Percentiles rank a stretch among this genome's conserved stretches.
Evolutionary conservation across 768 basidiomycete species (phyloP).

Genomic region (Tulasnella calospora): DNA sequence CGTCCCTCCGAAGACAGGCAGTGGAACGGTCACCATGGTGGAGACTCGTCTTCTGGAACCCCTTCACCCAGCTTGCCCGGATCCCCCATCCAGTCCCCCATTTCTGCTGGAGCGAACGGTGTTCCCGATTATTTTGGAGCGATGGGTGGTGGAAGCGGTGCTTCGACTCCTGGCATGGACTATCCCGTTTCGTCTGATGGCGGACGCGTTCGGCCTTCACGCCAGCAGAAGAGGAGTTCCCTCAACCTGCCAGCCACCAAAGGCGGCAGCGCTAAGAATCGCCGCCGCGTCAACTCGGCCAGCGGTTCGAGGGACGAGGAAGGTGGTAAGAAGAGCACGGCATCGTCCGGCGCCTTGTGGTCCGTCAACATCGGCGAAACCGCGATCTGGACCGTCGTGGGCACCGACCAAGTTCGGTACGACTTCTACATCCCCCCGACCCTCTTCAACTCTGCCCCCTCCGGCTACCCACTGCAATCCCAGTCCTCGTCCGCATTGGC

Average conservation of each 20-base stretch:
- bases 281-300: conserved; percentile 73
- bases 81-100: conserved; percentile 64
- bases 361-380: conserved; percentile 90
- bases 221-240: conserved; percentile 48
- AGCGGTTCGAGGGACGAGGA: conserved; percentile 47
- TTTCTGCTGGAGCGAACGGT: conserved; percentile 35
- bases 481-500: conserved; percentile 31
- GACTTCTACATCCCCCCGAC: conserved; percentile 89
- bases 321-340: conserved; percentile 53
- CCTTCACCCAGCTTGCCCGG: conserved; percentile 59
- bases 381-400: conserved; percentile 91
- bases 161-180: conserved; percentile 23
- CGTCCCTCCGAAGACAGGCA: conserved; percentile 76
- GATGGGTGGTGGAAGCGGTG: conserved; percentile 36
- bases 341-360: conserved; percentile 68
- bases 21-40: conserved; percentile 53
- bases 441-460: conserved; percentile 15
- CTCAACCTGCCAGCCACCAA: conserved; percentile 53
- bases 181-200: conserved; percentile 63
- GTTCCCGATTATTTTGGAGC: conserved; percentile 25
- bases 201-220: conserved; percentile 52
- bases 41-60: conserved; percentile 36
- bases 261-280: conserved; percentile 45
- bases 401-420: conserved; percentile 90
- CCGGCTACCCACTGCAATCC: conserved; percentile 22